A percentile compares a stretch with the other conserved stretches of the same genome.
Conservation (phyloP, 1,284 basidiomycete genomes). For the Cyathus olla region DNA sequence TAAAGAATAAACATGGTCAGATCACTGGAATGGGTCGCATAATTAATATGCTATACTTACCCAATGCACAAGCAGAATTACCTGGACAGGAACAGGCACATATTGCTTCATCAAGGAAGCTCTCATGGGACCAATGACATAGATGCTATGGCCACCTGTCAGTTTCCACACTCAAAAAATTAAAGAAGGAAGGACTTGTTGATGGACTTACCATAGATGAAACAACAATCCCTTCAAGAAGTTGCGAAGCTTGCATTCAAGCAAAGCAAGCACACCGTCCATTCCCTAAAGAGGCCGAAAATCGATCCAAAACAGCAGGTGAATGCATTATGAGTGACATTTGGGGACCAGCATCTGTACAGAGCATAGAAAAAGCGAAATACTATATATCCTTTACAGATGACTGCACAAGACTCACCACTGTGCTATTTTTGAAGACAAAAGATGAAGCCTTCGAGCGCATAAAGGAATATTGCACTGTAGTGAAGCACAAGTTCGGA, state of each 20-base stretch:
- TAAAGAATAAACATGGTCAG: conserved; percentile 11
- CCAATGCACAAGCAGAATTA: conserved; percentile 16
- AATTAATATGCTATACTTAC: conserved; percentile 15
- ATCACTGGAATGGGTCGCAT: conserved; percentile 16
- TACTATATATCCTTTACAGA: conserved; percentile 31
- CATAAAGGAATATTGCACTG: not conserved
- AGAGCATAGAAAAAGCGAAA: conserved; percentile 9
- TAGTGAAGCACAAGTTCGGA: conserved; percentile 16
- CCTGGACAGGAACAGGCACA: conserved; percentile 11
- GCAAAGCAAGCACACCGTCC: conserved; percentile 11
- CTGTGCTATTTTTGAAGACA: conserved; percentile 20
- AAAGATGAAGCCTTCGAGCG: conserved; percentile 18
- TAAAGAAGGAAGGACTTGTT: conserved; percentile 16
- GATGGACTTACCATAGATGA: conserved; percentile 25
- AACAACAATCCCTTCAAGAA: conserved; percentile 20
- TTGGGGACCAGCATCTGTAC: conserved; percentile 16
- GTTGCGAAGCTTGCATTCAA: conserved; percentile 14
- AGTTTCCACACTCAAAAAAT: conserved; percentile 13
- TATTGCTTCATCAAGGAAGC: conserved; percentile 7
- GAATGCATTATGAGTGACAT: conserved; percentile 14
- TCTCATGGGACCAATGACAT: conserved; percentile 30
- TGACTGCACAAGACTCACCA: conserved; percentile 5
- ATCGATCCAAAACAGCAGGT: conserved; percentile 5
- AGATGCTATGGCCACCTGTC: conserved; percentile 23
- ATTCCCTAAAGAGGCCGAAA: conserved; percentile 12